Evolutionary conservation across 2,329 filamentous ascomycete genomes (phyloP), one percentile per base, ranked within the genome.

Genomic region (Hortaea werneckii): DNA sequence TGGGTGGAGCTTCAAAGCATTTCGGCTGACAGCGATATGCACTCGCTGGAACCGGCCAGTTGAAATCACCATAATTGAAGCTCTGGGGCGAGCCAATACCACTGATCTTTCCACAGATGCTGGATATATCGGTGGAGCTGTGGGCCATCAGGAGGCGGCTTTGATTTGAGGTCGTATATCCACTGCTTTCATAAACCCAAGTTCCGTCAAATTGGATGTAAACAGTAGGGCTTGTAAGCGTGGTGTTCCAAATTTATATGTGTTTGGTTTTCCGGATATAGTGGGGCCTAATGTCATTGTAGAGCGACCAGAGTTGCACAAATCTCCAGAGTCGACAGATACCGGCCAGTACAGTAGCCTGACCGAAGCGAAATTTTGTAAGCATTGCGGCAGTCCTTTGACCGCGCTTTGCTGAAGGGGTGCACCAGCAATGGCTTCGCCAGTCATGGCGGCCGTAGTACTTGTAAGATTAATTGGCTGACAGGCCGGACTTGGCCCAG

Each of bases 21-120:
- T 48, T 53, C 10, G 52, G 54, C 20, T 57, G 55, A 37, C 55
- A 57, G 12, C 52, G 39, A 37, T 57, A 57, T 9, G 54, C 46
- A 12, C 41, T 44, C 3, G 55, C 55, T 12, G 54, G 54, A 2
- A 52, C 44, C 1, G 49, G 50, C 9, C 42, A 41, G 35, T 47
- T 46, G 48, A 56, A 52, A 40, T 57, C 44, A 9, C 48, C 51
- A 34, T 55, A 57, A 37, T 57, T 49, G 32, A 57, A 38, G 2
- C 41, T 29, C 8, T 50, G 37, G 2, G 54, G 47, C 5, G 55
- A 35, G 2, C 32, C 41, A 11, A 49, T 44, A 7, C 50, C 52
- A 4, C 47, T 49, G n/a, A 45, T 37, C 10, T 50, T 43, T 9
- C 43, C 52, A 37, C 55, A 57, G 27, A 46, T 29, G 38, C 49